These are phyloP conservation scores for Chenopodium album DNA, from an alignment of 148 eudicot genomes.

Conservation along the genomic window DNA sequence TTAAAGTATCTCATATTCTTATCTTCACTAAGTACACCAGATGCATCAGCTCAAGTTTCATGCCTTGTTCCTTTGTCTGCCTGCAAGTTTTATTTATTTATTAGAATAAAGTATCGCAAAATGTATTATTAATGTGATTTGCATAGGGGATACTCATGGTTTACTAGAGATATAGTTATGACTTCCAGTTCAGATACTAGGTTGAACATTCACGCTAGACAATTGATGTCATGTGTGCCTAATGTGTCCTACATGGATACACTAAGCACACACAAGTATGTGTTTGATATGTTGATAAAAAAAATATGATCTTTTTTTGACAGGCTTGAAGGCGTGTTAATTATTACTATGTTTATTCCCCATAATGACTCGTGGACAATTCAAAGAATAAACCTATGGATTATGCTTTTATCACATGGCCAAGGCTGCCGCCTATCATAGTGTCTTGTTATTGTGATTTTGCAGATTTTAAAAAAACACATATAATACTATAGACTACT, in stretches of 20 bases:
- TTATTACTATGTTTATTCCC: too few relatives aligned
- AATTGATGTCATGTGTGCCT: background rate
- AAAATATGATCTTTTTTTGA: background rate
- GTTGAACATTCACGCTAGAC: background rate
- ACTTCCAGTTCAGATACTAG: background rate
- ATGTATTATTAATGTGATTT: background rate
- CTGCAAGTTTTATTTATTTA: background rate
- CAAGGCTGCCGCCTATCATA: too few relatives aligned
- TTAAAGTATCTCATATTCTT: background rate
- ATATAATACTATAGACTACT: too few relatives aligned
- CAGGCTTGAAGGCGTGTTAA: background rate
- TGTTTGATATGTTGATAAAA: background rate
- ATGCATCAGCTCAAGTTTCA: constrained; percentile 8
- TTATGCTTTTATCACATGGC: too few relatives aligned
- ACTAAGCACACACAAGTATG: background rate
- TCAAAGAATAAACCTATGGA: too few relatives aligned
- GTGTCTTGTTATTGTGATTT: too few relatives aligned
- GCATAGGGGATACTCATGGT: background rate
- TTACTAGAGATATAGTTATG: background rate
- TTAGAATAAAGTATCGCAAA: background rate
- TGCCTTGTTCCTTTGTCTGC: background rate
- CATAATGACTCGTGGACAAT: too few relatives aligned
- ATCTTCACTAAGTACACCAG: background rate
- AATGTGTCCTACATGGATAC: background rate
- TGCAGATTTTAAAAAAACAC: too few relatives aligned